Evolutionary conservation across 2,329 filamentous ascomycete species (phyloP), one percentile per base, ranked within the genome.

Genomic region (Pseudogymnoascus sp.): DNA sequence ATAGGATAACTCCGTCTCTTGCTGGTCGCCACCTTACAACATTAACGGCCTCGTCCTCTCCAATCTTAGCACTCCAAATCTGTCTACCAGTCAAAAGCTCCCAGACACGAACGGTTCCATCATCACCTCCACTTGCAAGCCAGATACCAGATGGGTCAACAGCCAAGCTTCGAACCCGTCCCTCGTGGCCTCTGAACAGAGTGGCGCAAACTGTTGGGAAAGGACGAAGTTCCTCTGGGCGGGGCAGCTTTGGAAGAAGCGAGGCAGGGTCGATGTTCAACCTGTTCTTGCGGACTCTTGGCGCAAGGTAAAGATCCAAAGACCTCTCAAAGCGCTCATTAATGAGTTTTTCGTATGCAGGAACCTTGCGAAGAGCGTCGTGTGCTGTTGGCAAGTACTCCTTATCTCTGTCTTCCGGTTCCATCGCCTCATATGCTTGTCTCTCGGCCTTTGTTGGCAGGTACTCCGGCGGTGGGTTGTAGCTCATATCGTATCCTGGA

Each of bases 261-360:
- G 91, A 96, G 74, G 89, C 89, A 2, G 94, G 94, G 70, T 99
- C 94, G 71, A 99, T 97, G 76, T 97, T 96, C 71, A 99, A 84
- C 74, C 92, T 89, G 78, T 92, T 97, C 74, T 95, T 89, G 64
- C 93, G 86, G 62, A 99, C 86, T 71, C 94, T 84, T 55, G 95
- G 94, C 13, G 95, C 94, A 64, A 99, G 82, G 74, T 99, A 99
- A 15, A 99, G 82, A 76, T 99, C 95, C 68, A 99, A 79, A 73
- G 92, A 97, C 67, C 95, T 83, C 74, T 99, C 92, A 69, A 99
- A 99, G 67, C 92, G 88, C 75, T 99, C 94, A 75, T 97, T 96
- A 73, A 99, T 86, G 67, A 97, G 91, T 61, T 82, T 83, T 59
- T 88, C 89, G 72, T 96, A 99, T 13, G 89, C 95, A 59, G 95